phyloP scores from a whole-genome alignment of 208 protist species.

The Kentomonas sorsogonicus region DNA sequence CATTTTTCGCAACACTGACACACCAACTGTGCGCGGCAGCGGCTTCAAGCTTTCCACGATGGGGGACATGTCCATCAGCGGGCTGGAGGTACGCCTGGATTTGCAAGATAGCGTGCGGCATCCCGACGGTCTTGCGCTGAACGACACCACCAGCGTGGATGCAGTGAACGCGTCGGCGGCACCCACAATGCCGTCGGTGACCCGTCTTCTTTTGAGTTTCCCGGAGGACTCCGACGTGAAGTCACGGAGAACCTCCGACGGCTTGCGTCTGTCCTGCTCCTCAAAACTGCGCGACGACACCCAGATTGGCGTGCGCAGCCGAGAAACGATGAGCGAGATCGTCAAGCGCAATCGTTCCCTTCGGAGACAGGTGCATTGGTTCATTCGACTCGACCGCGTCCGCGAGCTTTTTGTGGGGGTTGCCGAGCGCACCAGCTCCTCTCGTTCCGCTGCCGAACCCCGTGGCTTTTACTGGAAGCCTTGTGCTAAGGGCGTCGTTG shows the following conservation, averaged over 20 bases:
- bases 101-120: no score
- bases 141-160: slow-evolving; percentile 8
- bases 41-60: slow-evolving; percentile 53
- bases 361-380: slow-evolving; percentile 53
- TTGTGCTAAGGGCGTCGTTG: slow-evolving; percentile 31
- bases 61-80: slow-evolving; percentile 41
- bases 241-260: slow-evolving; percentile 45
- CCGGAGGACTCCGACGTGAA: slow-evolving; percentile 65
- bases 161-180: no score
- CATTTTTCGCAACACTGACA: slow-evolving; percentile 24
- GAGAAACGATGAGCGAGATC: slow-evolving; percentile 53
- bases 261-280: slow-evolving; percentile 57
- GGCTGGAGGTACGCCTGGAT: slow-evolving; percentile 53
- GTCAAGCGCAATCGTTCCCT: slow-evolving; percentile 38
- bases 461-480: slow-evolving; percentile 87
- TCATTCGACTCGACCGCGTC: slow-evolving; percentile 59
- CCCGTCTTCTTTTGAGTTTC: slow-evolving; percentile 48
- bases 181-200: no score
- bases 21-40: slow-evolving; percentile 36
- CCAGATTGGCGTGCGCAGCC: slow-evolving; percentile 78
- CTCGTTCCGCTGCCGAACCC: slow-evolving; percentile 19
- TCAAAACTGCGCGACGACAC: slow-evolving; percentile 21
- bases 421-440: slow-evolving; percentile 49
- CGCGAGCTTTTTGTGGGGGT: slow-evolving; percentile 71
- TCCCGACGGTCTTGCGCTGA: no score